These are phyloP conservation scores for Protea cynaroides DNA, from an alignment of 164 flowering plant species.

Conservation along the genomic window DNA sequence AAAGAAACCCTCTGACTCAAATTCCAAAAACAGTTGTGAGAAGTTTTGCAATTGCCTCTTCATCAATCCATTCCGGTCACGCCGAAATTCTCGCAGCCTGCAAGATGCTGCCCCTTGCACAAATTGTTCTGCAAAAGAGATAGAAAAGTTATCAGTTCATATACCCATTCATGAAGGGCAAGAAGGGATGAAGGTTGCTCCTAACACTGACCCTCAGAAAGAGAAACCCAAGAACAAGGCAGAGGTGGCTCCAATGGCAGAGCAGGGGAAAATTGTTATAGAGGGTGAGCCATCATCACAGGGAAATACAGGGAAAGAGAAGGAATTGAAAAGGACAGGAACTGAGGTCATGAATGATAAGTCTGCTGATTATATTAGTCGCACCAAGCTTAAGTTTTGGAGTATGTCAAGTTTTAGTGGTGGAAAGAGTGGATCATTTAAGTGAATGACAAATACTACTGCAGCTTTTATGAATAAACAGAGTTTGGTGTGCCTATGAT, in stretches of 20 bases:
- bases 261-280: not conserved
- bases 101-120: not conserved
- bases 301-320: conserved; percentile 1
- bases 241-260: not conserved
- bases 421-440: conserved; percentile 17
- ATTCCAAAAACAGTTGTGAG: conserved; percentile 18
- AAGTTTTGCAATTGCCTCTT: conserved; percentile 21
- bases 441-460: conserved; percentile 1
- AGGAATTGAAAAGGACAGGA: conserved; percentile 7
- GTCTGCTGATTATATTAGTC: conserved; percentile 25
- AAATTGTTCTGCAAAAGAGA: not conserved
- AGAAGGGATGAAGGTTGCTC: not conserved
- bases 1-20: conserved; percentile 2
- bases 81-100: conserved; percentile 7
- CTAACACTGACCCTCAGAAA: conserved; percentile 1
- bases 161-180: not conserved
- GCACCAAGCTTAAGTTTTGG: conserved; percentile 28
- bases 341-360: conserved; percentile 16
- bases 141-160: not conserved
- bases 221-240: conserved; percentile 4
- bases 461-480: no score
- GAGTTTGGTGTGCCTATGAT: no score
- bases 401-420: conserved; percentile 20
- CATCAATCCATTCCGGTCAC: conserved; percentile 10
- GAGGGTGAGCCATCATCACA: not conserved